Conservation (phyloP, 495 filamentous ascomycete genomes). For the Hyaloscypha bicolor region DNA sequence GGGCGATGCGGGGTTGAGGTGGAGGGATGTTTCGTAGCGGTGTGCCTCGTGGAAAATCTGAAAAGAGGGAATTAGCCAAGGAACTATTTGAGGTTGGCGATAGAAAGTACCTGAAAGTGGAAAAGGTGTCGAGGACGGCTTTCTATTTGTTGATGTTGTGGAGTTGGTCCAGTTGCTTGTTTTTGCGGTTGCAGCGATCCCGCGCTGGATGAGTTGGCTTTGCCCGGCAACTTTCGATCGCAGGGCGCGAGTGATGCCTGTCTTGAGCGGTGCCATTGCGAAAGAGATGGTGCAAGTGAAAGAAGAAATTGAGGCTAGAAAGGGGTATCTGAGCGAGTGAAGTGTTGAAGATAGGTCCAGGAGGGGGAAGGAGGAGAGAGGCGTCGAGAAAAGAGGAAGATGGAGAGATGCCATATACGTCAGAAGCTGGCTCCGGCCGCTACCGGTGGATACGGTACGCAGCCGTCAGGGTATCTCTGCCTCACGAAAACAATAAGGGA, state of each 20-base stretch:
- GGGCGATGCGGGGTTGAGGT: neutral
- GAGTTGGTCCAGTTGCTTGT: neutral
- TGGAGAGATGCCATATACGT: conserved; percentile 1
- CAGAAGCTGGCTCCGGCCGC: neutral
- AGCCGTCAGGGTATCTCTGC: neutral
- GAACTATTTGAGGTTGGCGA: neutral
- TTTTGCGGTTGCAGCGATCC: conserved; percentile 4
- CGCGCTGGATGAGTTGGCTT: neutral
- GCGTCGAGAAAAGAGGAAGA: neutral
- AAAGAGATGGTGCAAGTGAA: too few relatives aligned
- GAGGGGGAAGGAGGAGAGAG: neutral
- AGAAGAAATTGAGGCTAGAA: neutral
- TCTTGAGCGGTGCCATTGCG: conserved; percentile 14
- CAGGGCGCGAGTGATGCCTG: conserved; percentile 2
- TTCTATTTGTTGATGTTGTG: conserved; percentile 1
- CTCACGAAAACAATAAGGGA: neutral
- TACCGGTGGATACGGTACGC: neutral
- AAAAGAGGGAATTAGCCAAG: neutral
- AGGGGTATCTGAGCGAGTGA: neutral
- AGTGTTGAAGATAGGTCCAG: neutral
- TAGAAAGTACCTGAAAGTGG: neutral
- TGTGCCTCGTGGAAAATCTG: neutral
- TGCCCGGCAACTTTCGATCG: neutral
- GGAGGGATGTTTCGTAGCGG: neutral
- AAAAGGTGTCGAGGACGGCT: neutral